phyloP scores from a whole-genome alignment of 345 rosid species.

The Hypericum androsaemum region DNA sequence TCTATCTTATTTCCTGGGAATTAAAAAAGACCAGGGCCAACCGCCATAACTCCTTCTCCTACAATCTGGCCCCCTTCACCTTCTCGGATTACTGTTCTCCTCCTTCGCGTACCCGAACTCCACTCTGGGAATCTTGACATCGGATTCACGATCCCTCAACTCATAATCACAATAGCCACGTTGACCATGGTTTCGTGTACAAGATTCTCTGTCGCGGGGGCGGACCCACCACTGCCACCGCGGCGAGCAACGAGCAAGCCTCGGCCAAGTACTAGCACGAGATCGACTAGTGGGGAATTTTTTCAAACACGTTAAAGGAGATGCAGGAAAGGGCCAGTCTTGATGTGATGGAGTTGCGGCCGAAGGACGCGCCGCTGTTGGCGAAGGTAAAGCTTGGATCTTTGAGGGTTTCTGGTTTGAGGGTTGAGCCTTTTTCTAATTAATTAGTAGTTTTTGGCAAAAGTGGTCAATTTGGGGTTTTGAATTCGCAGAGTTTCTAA shows the following conservation, averaged over 20 bases:
- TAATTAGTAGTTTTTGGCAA: too few species aligned
- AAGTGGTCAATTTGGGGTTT: too few species aligned
- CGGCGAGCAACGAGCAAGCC: too few species aligned
- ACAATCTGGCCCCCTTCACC: too few species aligned
- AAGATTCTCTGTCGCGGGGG: conserved; percentile 51
- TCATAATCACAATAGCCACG: conserved; percentile 40
- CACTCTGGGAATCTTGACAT: background rate
- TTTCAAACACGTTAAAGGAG: conserved; percentile 43
- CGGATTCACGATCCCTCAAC: too few species aligned
- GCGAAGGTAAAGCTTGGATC: conserved; percentile 44
- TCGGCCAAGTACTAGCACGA: conserved; percentile 44
- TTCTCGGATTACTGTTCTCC: too few species aligned
- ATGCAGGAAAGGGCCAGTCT: too few species aligned
- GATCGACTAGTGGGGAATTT: conserved; percentile 50
- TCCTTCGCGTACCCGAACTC: conserved; percentile 3
- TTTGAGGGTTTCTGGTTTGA: background rate
- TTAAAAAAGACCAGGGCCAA: too few species aligned
- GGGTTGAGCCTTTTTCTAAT: too few species aligned
- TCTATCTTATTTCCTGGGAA: too few species aligned
- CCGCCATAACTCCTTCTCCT: too few species aligned
- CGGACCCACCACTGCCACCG: conserved; percentile 12
- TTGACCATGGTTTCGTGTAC: conserved; percentile 64
- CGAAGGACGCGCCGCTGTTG: conserved; percentile 22
- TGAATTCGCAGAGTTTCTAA: conserved; percentile 40
- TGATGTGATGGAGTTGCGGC: conserved; percentile 7